phyloP scores from a whole-genome alignment of 2,329 filamentous ascomycete species.

The Cladophialophora carrionii region DNA sequence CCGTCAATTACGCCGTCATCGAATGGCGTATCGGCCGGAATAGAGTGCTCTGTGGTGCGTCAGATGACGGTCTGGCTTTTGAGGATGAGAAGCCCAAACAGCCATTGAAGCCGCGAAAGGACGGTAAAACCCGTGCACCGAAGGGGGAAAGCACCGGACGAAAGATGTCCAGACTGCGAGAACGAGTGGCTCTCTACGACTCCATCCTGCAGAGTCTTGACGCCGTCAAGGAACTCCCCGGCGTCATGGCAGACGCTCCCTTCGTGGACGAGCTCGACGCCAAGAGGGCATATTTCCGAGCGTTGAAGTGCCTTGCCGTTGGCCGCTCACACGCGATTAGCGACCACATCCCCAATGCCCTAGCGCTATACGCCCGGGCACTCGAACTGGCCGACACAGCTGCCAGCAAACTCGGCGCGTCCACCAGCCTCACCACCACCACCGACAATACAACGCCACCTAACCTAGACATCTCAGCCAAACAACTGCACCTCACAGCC shows the following conservation, averaged over 20 bases:
- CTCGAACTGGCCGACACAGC: constrained; percentile 63
- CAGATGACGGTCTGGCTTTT: constrained; percentile 72
- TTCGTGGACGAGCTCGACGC: constrained; percentile 78
- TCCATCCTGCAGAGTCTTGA: constrained; percentile 88
- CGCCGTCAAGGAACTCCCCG: constrained; percentile 83
- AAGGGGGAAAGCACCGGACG: constrained; percentile 71
- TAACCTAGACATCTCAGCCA: constrained; percentile 67
- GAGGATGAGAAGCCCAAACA: constrained; percentile 52
- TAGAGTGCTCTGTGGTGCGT: constrained; percentile 78
- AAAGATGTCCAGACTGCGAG: constrained; percentile 77
- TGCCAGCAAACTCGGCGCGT: constrained; percentile 52
- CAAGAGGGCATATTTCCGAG: constrained; percentile 80
- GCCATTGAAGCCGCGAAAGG: constrained; percentile 57
- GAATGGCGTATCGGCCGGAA: constrained; percentile 95
- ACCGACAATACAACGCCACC: constrained; percentile 53
- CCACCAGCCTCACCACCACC: too few species aligned
- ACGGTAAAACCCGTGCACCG: constrained; percentile 50
- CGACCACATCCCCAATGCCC: constrained; percentile 72
- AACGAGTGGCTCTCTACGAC: constrained; percentile 87
- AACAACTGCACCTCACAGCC: constrained; percentile 63
- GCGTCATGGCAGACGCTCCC: constrained; percentile 78
- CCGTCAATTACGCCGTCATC: constrained; percentile 90
- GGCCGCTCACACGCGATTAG: constrained; percentile 80
- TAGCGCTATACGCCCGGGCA: constrained; percentile 81
- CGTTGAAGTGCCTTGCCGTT: constrained; percentile 84